These are phyloP conservation scores for Phytophthora kernoviae DNA, from an alignment of 352 stramenopile species.

Conservation along the genomic window DNA sequence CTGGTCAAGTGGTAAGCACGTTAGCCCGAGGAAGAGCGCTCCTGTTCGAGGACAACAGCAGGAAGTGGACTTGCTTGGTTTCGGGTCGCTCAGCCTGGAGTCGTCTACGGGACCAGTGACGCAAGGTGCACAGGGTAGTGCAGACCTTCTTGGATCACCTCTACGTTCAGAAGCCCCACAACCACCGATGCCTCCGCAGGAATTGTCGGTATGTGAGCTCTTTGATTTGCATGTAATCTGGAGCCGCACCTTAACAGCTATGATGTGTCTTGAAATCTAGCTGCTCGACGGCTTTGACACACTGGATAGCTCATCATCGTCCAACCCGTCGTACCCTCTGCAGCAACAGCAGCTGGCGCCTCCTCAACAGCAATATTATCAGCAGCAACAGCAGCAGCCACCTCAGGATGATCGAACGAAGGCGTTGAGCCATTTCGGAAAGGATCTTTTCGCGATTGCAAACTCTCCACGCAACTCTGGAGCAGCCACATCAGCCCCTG, in stretches of 20 bases:
- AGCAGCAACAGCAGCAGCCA: constrained; percentile 15
- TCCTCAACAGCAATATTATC: constrained; percentile 38
- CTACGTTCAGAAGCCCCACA: constrained; percentile 22
- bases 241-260: constrained; percentile 1
- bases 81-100: constrained; percentile 63
- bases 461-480: constrained; percentile 70
- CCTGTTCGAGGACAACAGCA: constrained; percentile 29
- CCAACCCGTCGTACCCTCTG: constrained; percentile 41
- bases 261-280: constrained; percentile 27
- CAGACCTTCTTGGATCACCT: constrained; percentile 32
- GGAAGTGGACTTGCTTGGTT: constrained; percentile 83
- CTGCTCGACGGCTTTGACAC: constrained; percentile 61
- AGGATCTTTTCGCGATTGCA: constrained; percentile 85
- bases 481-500: constrained; percentile 19
- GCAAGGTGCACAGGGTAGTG: constrained; percentile 13
- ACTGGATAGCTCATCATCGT: constrained; percentile 36
- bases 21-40: constrained; percentile 22
- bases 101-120: constrained; percentile 23
- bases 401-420: constrained; percentile 64
- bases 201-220: constrained; percentile 59
- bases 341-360: constrained; percentile 30
- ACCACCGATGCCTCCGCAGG: constrained; percentile 30
- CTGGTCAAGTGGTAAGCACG: constrained; percentile 15
- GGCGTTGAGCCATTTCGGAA: constrained; percentile 79
- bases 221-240: constrained; percentile 11